Percentiles rank a stretch among this genome's conserved stretches.
phyloP scores from a whole-genome alignment of 2,329 filamentous ascomycete genomes.

The Arthrobotrys entomopaga region DNA sequence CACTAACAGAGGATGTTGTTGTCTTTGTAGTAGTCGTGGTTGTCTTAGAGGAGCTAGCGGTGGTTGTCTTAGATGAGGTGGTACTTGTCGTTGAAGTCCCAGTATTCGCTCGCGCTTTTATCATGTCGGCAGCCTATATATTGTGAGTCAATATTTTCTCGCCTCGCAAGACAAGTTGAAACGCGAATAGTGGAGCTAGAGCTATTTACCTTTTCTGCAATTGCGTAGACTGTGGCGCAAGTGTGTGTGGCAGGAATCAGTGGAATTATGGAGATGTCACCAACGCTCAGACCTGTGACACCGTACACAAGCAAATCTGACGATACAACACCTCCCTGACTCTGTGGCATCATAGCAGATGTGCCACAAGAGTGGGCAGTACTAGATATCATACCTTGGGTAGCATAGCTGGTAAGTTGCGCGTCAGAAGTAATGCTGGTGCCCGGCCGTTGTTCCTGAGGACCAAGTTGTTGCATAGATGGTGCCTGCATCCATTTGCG shows the following conservation, averaged over 20 bases:
- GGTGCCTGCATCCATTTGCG: constrained; percentile 62
- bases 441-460: constrained; percentile 61
- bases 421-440: constrained; percentile 59
- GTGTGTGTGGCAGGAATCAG: constrained; percentile 62
- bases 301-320: constrained; percentile 64
- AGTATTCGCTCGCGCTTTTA: constrained; percentile 60
- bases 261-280: constrained; percentile 65
- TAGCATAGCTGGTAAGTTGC: constrained; percentile 58
- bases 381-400: constrained; percentile 61
- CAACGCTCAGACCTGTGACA: constrained; percentile 64
- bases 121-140: constrained; percentile 65
- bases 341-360: constrained; percentile 66
- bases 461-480: constrained; percentile 59
- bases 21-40: constrained; percentile 20
- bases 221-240: constrained; percentile 62
- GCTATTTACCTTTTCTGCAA: constrained; percentile 63
- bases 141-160: constrained; percentile 19
- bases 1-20: constrained; percentile 6
- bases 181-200: no score
- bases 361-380: constrained; percentile 67
- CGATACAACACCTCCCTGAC: constrained; percentile 67
- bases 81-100: constrained; percentile 15
- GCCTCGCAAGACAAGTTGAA: background rate
- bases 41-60: constrained; percentile 16
- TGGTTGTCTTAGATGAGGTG: constrained; percentile 6